Evolutionary conservation across 2,329 filamentous ascomycete species (phyloP).

Genomic region (Furcasterigmium sp.): DNA sequence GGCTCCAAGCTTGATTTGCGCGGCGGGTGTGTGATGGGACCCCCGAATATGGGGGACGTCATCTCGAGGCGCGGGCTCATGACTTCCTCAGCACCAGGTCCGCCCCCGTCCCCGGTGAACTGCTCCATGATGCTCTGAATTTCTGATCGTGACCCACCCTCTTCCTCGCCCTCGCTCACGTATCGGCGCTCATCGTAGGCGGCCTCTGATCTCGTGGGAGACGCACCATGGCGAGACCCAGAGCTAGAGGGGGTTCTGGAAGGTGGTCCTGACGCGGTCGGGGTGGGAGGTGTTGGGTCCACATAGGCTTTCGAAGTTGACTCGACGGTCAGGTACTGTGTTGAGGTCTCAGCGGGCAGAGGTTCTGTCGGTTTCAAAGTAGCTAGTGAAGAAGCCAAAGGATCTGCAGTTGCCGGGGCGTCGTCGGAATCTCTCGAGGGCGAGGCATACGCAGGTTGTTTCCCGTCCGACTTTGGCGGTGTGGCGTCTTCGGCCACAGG

Average conservation of each 20-base stretch:
- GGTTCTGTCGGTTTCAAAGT: constrained; percentile 42
- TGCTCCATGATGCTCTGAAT: constrained; percentile 98
- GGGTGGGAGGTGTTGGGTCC: constrained; percentile 55
- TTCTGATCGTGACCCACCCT: constrained; percentile 71
- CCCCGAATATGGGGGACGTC: constrained; percentile 70
- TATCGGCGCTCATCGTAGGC: constrained; percentile 53
- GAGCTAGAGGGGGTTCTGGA: constrained; percentile 55
- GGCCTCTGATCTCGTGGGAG: constrained; percentile 49
- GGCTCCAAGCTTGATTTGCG: constrained; percentile 84
- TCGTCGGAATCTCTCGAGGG: neutral
- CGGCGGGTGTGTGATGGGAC: constrained; percentile 66
- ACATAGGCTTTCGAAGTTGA: constrained; percentile 38
- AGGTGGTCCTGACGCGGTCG: constrained; percentile 47
- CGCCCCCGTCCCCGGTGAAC: constrained; percentile 71
- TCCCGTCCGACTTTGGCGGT: constrained; percentile 1
- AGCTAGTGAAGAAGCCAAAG: constrained; percentile 40
- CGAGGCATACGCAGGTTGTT: constrained; percentile 1
- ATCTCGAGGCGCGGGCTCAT: constrained; percentile 87
- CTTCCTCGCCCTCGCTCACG: constrained; percentile 57
- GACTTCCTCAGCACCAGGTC: constrained; percentile 72
- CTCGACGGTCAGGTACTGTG: constrained; percentile 42
- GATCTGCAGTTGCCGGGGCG: constrained; percentile 13
- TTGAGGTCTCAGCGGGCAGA: constrained; percentile 26
- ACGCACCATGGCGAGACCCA: constrained; percentile 43
- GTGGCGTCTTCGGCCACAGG: neutral